phyloP scores from a whole-genome alignment of 2,329 filamentous ascomycete species.

The Monosporascus sp. region DNA sequence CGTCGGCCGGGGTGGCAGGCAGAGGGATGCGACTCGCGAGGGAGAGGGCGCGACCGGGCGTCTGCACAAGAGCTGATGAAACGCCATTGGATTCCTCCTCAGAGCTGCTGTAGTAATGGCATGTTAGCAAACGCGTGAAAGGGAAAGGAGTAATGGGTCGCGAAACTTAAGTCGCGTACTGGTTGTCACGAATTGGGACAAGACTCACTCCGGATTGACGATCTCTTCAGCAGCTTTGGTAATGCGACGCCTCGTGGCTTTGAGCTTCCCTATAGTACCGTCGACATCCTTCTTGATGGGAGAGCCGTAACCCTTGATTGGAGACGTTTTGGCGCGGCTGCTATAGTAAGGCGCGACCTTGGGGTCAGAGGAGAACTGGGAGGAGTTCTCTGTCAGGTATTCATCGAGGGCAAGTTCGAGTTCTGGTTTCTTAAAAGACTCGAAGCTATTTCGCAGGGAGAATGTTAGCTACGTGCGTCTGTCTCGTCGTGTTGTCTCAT shows the following conservation, averaged over 20 bases:
- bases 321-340: conserved; percentile 51
- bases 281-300: conserved; percentile 35
- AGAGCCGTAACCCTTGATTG: conserved; percentile 50
- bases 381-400: conserved; percentile 64
- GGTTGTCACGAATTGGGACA: conserved; percentile 51
- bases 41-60: conserved; percentile 46
- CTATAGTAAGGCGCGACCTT: conserved; percentile 72
- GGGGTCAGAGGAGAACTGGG: conserved; percentile 57
- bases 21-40: conserved; percentile 62
- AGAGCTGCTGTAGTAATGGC: conserved; percentile 29
- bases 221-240: conserved; percentile 55
- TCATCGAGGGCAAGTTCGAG: conserved; percentile 71
- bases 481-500: conserved; percentile 1
- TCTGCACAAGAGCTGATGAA: conserved; percentile 43
- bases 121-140: conserved; percentile 52
- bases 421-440: conserved; percentile 70
- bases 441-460: conserved; percentile 47
- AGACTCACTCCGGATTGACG: conserved; percentile 63
- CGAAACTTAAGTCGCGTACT: conserved; percentile 42
- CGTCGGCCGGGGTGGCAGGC: conserved; percentile 73
- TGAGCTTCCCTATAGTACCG: conserved; percentile 17
- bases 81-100: conserved; percentile 29
- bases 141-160: conserved; percentile 66
- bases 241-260: conserved; percentile 24
- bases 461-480: conserved; percentile 16